Conservation (phyloP, 148 eudicot genomes). For the Silene conica region DNA sequence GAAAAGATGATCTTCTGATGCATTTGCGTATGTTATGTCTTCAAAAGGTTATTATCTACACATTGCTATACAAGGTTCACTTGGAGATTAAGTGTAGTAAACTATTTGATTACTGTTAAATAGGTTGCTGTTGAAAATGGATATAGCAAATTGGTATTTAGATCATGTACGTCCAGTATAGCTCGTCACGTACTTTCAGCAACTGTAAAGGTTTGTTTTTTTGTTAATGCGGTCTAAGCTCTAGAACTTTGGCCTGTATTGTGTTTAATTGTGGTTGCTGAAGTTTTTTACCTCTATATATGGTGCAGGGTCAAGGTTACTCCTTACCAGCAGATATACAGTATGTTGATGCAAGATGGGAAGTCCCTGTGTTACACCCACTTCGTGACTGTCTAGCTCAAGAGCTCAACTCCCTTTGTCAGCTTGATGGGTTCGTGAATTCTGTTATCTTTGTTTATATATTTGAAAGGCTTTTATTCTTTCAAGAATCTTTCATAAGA, state of each 20-base stretch:
- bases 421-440: slow-evolving; percentile 68
- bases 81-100: neutral
- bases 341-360: slow-evolving; percentile 91
- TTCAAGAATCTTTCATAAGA: neutral
- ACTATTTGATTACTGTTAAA: slow-evolving; percentile 12
- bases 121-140: slow-evolving; percentile 89
- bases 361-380: slow-evolving; percentile 82
- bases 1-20: slow-evolving; percentile 73
- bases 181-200: slow-evolving; percentile 87
- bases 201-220: slow-evolving; percentile 72
- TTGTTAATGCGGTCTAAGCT: neutral
- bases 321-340: slow-evolving; percentile 98
- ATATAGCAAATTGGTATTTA: slow-evolving; percentile 69
- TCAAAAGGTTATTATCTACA: slow-evolving; percentile 60
- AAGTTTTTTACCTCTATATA: neutral
- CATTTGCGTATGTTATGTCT: slow-evolving; percentile 71
- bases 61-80: neutral
- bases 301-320: slow-evolving; percentile 82
- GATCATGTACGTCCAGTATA: slow-evolving; percentile 86
- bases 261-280: neutral
- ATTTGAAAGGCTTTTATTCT: neutral
- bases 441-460: slow-evolving; percentile 6
- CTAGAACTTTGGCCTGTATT: neutral
- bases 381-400: slow-evolving; percentile 83
- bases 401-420: slow-evolving; percentile 74